These are phyloP conservation scores for Mycena venus DNA, from an alignment of 768 basidiomycete genomes.

Conservation along the genomic window DNA sequence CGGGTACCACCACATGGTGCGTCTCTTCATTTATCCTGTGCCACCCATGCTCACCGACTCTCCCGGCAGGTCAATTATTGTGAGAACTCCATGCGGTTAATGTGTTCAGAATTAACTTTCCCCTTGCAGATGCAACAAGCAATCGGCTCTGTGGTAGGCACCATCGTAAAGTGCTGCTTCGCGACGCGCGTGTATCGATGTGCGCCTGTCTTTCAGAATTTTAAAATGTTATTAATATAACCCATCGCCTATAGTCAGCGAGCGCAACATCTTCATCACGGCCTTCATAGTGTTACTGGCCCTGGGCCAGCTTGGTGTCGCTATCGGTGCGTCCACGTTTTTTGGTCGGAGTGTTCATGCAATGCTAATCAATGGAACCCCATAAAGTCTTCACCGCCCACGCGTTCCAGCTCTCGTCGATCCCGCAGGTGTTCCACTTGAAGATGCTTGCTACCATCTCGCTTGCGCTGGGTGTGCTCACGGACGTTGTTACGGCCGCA, in stretches of 20 bases:
- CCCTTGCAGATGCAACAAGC: conserved; percentile 58
- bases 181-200: conserved; percentile 76
- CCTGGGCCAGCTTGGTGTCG: conserved; percentile 66
- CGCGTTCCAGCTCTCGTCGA: conserved; percentile 58
- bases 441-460: conserved; percentile 68
- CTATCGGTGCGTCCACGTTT: conserved; percentile 53
- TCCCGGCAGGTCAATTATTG: conserved; percentile 62
- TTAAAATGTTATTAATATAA: background rate
- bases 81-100: conserved; percentile 42
- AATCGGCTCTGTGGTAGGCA: conserved; percentile 59
- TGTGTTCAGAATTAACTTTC: background rate
- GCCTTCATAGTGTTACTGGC: conserved; percentile 65
- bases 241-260: conserved; percentile 60
- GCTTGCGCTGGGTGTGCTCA: conserved; percentile 65
- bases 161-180: conserved; percentile 70
- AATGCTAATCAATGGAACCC: too few species aligned
- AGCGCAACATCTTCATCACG: conserved; percentile 66
- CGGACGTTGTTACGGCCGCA: conserved; percentile 70
- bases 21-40: conserved; percentile 27
- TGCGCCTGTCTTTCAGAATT: conserved; percentile 41
- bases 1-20: conserved; percentile 61
- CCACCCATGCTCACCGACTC: background rate
- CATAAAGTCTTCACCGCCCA: conserved; percentile 64
- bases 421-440: conserved; percentile 59
- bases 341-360: too few species aligned